These are phyloP conservation scores for Medicago truncatula DNA, from an alignment of 306 rosid genomes.

Conservation along the genomic window MtrunA17r5.0-ANR NC_053045.1:41963001-41963500, in stretches of 20 bases:
- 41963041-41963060: too few relatives aligned
- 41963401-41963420: slow-evolving; percentile 41
- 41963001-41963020: slow-evolving; percentile 61
- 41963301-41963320: slow-evolving; percentile 39
- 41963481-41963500: not conserved
- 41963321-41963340: slow-evolving; percentile 39
- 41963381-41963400: slow-evolving; percentile 54
- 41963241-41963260: slow-evolving; percentile 64
- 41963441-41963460: slow-evolving; percentile 29
- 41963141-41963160: not conserved
- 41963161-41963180: not conserved
- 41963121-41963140: not conserved
- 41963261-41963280: slow-evolving; percentile 70
- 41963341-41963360: slow-evolving; percentile 49
- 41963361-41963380: slow-evolving; percentile 42
- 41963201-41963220: slow-evolving; percentile 66
- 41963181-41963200: slow-evolving; percentile 53
- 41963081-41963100: too few relatives aligned
- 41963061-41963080: too few relatives aligned
- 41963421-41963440: slow-evolving; percentile 18
- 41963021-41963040: slow-evolving; percentile 69
- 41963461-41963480: slow-evolving; percentile 19
- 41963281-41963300: slow-evolving; percentile 36
- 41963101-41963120: too few relatives aligned
- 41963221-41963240: slow-evolving; percentile 57